These are phyloP conservation scores for Colletotrichum chrysophilum DNA, from an alignment of 2,329 filamentous ascomycete species.

Conservation along the genomic window DNA sequence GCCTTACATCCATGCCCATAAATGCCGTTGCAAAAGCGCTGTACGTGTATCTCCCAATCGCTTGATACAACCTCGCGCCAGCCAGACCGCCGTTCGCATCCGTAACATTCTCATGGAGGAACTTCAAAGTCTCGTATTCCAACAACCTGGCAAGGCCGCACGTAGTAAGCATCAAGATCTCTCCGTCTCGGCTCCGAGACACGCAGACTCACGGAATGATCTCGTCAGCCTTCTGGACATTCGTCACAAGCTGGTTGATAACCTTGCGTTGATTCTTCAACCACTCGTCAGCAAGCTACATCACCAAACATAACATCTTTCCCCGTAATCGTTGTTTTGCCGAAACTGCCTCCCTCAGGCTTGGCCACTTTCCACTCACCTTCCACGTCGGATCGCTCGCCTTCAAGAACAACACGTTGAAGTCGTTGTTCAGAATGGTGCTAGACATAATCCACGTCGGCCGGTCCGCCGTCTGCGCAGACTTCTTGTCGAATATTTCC, in stretches of 20 bases:
- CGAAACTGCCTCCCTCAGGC: fast-evolving
- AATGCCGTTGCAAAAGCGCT: background rate
- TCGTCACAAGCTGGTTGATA: background rate
- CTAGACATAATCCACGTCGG: constrained; percentile 8
- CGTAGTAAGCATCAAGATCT: background rate
- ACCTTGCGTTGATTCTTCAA: background rate
- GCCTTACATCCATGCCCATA: background rate
- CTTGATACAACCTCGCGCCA: background rate
- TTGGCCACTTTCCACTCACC: background rate
- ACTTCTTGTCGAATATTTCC: constrained; percentile 2
- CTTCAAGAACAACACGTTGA: background rate
- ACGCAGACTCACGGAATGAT: background rate
- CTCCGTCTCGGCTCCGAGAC: background rate
- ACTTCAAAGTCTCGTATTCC: background rate
- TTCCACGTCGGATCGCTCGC: background rate
- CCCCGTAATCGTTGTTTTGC: fast-evolving
- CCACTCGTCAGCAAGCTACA: fast-evolving
- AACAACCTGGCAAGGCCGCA: background rate
- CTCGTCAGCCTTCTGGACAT: background rate
- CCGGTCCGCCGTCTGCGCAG: background rate
- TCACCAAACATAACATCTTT: background rate
- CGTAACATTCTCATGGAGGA: background rate
- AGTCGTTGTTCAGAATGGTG: background rate
- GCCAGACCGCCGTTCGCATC: background rate
- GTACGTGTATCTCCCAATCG: background rate